Evolutionary conservation across 192 early-diverging fungal species (phyloP), one percentile per base, ranked within the genome.

Genomic region (Rhizophagus prolifer): DNA sequence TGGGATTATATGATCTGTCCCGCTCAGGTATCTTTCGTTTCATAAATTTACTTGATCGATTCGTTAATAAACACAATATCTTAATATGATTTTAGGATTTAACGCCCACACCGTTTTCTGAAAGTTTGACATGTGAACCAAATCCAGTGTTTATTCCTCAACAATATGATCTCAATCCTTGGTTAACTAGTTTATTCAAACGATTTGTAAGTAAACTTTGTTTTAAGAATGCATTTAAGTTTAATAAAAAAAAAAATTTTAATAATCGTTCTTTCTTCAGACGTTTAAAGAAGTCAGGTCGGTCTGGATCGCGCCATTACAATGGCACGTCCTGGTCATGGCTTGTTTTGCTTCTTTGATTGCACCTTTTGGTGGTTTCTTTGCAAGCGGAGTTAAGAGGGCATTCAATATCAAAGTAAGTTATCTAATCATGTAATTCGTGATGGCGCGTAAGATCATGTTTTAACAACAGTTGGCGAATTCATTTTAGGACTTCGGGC

Each of bases 331-430:
- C 44, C 82, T 98, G 31, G 85, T 93, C 30, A 90, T 98, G 85
- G 91, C 96, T 1, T 86, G 90, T 69, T 98, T 97, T 87, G 96
- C 96, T 4, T 96, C 94, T 26, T 79, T 95, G 76, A 97, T 98
- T 79, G 96, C 96, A 66, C 97, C 97, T 16, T 97, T 98, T 82
- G 97, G 97, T 69, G 97, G 97, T 14, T 98, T 97, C 88, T 98
- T 98, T 87, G 97, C 97, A 9, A 93, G 92, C 77, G 97, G 95
- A 21, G 91, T 96, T 72, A 99, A 99, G 83, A 88, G 97, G 36
- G 97, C 97, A 2, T 97, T 99, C 85, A 95, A 97, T 64, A 92
- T 97, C 81, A 97, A 98, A 82, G 76, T 77, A 41, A 44, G 19
- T 23, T 30, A 19, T 16, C n/a, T 72, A 54, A 26, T 62, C 9